Conservation (phyloP, 1,284 basidiomycete species). For the Cutaneotrichosporon dermatis region DNA sequence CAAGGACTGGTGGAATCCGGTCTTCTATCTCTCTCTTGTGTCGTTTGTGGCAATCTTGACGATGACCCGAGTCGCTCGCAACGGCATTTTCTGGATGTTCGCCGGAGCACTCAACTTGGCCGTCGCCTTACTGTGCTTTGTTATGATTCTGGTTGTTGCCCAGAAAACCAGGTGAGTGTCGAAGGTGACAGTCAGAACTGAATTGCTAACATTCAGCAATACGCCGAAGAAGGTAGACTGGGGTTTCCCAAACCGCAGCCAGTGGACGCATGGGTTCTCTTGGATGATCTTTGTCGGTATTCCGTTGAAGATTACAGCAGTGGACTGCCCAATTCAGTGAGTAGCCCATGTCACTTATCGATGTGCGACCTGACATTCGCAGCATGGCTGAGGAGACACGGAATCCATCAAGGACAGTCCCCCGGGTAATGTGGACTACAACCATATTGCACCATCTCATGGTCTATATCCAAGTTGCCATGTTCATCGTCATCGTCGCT, state of each 20-base stretch:
- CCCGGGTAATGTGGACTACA: neutral
- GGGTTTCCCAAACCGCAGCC: neutral
- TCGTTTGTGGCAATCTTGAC: neutral
- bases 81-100: neutral
- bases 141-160: neutral
- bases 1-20: neutral
- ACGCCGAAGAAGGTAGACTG: neutral
- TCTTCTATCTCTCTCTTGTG: neutral
- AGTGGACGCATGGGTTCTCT: neutral
- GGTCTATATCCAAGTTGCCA: neutral
- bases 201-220: no score
- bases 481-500: neutral
- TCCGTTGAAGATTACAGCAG: neutral
- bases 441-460: neutral
- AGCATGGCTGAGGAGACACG: conserved; percentile 1
- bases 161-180: neutral
- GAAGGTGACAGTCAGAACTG: no score
- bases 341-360: no score
- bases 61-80: neutral
- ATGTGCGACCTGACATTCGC: neutral
- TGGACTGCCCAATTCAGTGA: neutral
- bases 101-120: neutral
- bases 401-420: neutral
- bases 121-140: neutral
- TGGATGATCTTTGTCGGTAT: neutral